Conservation (phyloP, 169 alveolate genomes). For the Theileria luwenshuni region DNA sequence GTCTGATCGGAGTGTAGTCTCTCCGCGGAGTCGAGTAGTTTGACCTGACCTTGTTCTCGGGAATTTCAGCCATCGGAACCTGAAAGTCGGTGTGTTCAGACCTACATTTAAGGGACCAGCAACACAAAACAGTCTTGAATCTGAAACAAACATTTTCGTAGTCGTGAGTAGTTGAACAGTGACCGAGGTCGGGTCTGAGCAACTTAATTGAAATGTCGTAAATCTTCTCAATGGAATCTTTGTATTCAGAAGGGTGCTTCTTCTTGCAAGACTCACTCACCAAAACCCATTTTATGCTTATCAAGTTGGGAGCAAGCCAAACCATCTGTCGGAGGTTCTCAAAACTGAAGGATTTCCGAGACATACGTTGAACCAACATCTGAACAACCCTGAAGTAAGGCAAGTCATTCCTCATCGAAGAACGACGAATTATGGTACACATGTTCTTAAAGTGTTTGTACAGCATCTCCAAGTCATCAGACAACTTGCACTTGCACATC, state of each 20-base stretch:
- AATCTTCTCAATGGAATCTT: constrained; percentile 36
- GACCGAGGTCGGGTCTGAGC: constrained; percentile 33
- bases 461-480: constrained; percentile 18
- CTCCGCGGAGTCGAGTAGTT: constrained; percentile 17
- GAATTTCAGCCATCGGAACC: constrained; percentile 20
- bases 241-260: constrained; percentile 42
- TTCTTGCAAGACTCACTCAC: constrained; percentile 23
- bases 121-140: constrained; percentile 44
- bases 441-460: constrained; percentile 61
- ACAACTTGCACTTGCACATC: constrained; percentile 34
- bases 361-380: constrained; percentile 53
- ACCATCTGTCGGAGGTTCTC: constrained; percentile 53
- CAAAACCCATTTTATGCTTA: constrained; percentile 45
- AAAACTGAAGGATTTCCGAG: constrained; percentile 52
- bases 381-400: constrained; percentile 58
- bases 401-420: constrained; percentile 52
- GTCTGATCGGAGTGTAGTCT: neutral
- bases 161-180: constrained; percentile 40
- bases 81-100: constrained; percentile 9
- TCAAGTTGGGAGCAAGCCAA: constrained; percentile 61
- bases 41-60: neutral
- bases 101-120: constrained; percentile 47
- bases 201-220: constrained; percentile 37
- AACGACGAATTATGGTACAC: constrained; percentile 53
- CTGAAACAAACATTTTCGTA: constrained; percentile 38